Evolutionary conservation across 2,329 filamentous ascomycete genomes (phyloP).

Genomic region (Mariannaea sp.): DNA sequence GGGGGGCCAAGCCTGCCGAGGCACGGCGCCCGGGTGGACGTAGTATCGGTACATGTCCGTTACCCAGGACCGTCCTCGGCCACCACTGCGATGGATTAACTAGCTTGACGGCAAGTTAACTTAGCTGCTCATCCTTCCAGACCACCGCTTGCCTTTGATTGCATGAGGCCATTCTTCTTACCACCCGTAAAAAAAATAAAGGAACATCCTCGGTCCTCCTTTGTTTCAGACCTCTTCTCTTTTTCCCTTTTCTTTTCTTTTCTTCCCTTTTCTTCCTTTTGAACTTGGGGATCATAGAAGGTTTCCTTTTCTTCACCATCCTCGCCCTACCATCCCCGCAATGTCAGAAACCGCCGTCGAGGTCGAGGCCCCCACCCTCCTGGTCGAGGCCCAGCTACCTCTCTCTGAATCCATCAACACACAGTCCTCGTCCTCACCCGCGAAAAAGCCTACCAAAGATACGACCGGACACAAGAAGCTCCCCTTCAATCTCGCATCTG

Average conservation of each 20-base stretch:
- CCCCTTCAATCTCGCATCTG: conserved; percentile 13
- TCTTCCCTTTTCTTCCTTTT: neutral
- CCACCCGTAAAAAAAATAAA: conserved; percentile 6
- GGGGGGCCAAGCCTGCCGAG: conserved; percentile 35
- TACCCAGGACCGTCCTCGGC: conserved; percentile 25
- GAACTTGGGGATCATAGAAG: too few species aligned
- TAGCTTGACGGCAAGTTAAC: neutral
- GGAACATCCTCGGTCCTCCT: neutral
- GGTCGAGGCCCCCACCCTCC: conserved; percentile 30
- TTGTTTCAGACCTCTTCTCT: neutral
- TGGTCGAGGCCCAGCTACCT: conserved; percentile 33
- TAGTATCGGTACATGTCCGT: too few species aligned
- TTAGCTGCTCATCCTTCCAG: neutral
- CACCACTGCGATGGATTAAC: conserved; percentile 32
- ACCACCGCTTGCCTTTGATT: conserved; percentile 10
- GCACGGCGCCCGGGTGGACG: conserved; percentile 23
- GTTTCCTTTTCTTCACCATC: neutral
- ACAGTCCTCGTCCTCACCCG: conserved; percentile 27
- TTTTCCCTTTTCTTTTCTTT: neutral
- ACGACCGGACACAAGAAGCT: neutral
- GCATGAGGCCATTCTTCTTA: conserved; percentile 22
- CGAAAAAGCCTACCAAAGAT: conserved; percentile 18
- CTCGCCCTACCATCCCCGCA: conserved; percentile 1
- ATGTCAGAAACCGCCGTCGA: conserved; percentile 36
- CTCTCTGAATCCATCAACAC: conserved; percentile 30